Base-by-base conservation (phyloP, 2,329 filamentous ascomycete genomes). In the Chalara sp. region DNA sequence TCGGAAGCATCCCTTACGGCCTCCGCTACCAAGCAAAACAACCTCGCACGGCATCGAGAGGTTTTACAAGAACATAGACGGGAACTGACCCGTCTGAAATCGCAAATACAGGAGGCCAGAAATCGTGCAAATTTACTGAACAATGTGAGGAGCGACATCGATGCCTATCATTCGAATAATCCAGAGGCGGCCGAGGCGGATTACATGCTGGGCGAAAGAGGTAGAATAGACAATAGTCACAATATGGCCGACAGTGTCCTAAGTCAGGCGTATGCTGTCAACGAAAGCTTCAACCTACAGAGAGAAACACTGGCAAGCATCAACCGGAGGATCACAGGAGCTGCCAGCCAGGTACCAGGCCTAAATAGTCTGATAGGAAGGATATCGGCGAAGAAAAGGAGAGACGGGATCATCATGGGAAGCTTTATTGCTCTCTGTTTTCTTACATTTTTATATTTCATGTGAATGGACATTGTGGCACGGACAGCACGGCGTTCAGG, bases 11-110 rank as follows among this genome's bases (percentile, higher is more conserved):
- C 84, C 50, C 81, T 95, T 53, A 89, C 87, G 47, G 85, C 90
- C 43, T 97, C 92, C 37, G 90, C 91, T 50, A 80, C 96, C n/a
- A 97, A 97, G 72, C 91, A 96, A 65, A 96, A 92, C 73, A 96
- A 97, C 67, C 83, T 99, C 37, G 79, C 88, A 53, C 86, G 95
- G 32, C 89, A 97, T 61, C 87, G 89, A 58, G 91, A 96, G 72
- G 86, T 96, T 67, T 84, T 97, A 12, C 75, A 82, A 37, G 87
- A 95, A 66, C 92, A 99, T 73, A 83, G 84, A 55, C 85, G 84
- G 57, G 92, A 97, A 69, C 81, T 96, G 37, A 69, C 75, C 5
- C 86, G 90, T 7, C 76, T 97, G 47, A 86, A 83, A 53, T 76
- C 81, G 31, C 79, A 83, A 52, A 84, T 99, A 47, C 71, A 80